Percentiles rank a stretch among this genome's conserved stretches.
Conservation (phyloP, 2,329 filamentous ascomycete species). For the Nannizziopsis barbatae region DNA sequence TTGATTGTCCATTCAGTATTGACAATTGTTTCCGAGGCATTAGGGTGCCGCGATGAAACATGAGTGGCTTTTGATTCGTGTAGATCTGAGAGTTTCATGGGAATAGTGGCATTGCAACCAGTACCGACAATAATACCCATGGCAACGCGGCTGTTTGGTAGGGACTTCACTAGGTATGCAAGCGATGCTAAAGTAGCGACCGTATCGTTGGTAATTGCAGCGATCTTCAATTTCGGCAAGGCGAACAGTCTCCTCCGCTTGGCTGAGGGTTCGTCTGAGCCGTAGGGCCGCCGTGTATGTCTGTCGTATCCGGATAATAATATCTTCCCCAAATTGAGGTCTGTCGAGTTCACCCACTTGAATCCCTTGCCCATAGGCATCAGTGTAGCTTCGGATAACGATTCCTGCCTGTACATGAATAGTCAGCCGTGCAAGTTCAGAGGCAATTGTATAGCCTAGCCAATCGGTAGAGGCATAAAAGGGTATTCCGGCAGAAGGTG, state of each 20-base stretch:
- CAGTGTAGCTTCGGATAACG: conserved; percentile 43
- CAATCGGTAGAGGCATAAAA: no score
- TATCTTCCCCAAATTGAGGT: conserved; percentile 45
- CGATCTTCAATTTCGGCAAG: conserved; percentile 57
- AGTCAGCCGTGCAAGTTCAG: not conserved
- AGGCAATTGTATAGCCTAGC: no score
- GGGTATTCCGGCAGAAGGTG: not conserved
- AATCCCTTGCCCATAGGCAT: conserved; percentile 51
- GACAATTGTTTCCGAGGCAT: conserved; percentile 57
- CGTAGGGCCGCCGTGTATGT: conserved; percentile 35
- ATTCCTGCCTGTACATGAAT: conserved; percentile 39
- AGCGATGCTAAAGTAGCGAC: conserved; percentile 70
- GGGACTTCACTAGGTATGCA: conserved; percentile 56
- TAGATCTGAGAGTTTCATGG: conserved; percentile 53
- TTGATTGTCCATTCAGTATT: conserved; percentile 81
- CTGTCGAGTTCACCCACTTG: conserved; percentile 39
- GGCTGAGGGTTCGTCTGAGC: conserved; percentile 31
- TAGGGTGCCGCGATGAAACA: conserved; percentile 38
- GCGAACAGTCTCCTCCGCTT: conserved; percentile 37
- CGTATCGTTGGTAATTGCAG: conserved; percentile 70
- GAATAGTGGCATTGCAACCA: conserved; percentile 69
- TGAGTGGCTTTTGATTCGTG: conserved; percentile 50
- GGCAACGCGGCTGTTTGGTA: conserved; percentile 51
- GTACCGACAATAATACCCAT: conserved; percentile 78
- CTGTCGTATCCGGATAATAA: conserved; percentile 44